Evolutionary conservation across 352 stramenopile genomes (phyloP), one percentile per base, ranked within the genome.

Genomic region (Globisporangium cystogenes): DNA sequence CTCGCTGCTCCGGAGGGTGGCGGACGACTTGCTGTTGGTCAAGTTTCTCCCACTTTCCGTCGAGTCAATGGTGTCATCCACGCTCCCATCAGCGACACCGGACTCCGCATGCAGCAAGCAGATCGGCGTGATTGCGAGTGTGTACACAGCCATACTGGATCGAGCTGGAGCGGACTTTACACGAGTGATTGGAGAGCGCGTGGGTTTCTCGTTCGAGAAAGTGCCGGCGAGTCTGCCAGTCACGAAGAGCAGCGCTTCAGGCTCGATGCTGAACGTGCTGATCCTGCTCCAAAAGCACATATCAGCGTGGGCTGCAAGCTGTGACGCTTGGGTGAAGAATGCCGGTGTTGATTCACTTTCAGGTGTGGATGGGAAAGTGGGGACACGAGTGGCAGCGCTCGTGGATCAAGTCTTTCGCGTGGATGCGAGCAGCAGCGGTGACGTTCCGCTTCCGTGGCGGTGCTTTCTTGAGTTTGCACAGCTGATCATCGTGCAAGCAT

Each of bases 261-360:
- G 21, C 18, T 11, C 21, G 0, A 42, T 62, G n/a, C 51, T 77
- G 39, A 57, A 57, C 16, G 21, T 61, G 1, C 51, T 80, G 7
- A 37, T 57, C 48, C 59, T 61, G 3, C 23, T 95, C 3, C 71
- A 86, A 50, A 95, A 95, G 48, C 83, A 95, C 27, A 52, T 93
- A 33, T 68, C 67, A 3, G 77, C 71, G 29, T 86, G 75, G 73
- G 77, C 80, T n/a, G 60, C 57, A 12, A 73, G 49, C 18, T 51
- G 60, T 48, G 31, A 52, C 3, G 41, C 23, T 24, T 71, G 64
- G 64, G 37, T 72, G 15, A 73, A 52, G 61, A 37, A 31, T 11
- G 24, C 64, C 11, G 29, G 29, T 10, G 49, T 64, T 10, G 26
- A 36, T 0, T 20, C 14, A 14, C 14, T 40, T 11, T 16, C 26